These are phyloP conservation scores for Closterium sp. DNA, from an alignment of 139 green algal genomes.

Conservation along the genomic window DNA sequence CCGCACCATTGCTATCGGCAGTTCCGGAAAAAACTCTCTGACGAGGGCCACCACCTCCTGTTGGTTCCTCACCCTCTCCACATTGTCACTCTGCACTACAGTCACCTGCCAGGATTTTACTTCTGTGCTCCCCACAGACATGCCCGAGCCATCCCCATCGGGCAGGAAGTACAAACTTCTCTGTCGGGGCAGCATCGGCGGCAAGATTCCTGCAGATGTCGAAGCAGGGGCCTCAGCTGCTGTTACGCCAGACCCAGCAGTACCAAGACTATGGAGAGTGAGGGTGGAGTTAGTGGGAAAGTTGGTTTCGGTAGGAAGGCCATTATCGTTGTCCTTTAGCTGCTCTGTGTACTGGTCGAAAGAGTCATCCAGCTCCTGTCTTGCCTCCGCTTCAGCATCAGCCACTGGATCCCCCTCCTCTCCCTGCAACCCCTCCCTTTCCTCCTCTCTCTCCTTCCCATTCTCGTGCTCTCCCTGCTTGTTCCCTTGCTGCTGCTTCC, in stretches of 20 bases:
- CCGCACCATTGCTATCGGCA: neutral
- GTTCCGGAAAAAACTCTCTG: conserved; percentile 2
- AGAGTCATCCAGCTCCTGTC: neutral
- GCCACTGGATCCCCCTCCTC: neutral
- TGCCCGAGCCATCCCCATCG: neutral
- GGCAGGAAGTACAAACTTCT: neutral
- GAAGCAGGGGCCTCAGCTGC: neutral
- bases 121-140: neutral
- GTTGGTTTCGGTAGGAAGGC: neutral
- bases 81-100: neutral
- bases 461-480: neutral
- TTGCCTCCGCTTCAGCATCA: neutral
- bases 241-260: neutral
- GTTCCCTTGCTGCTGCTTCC: neutral
- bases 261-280: neutral
- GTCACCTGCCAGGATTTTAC: conserved; percentile 3
- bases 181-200: neutral
- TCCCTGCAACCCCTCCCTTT: too few relatives aligned
- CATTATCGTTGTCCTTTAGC: too few relatives aligned
- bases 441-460: neutral
- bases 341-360: neutral
- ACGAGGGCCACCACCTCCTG: conserved; percentile 6
- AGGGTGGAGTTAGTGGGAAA: neutral
- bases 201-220: neutral
- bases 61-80: neutral